These are phyloP conservation scores for Boechera stricta DNA, from an alignment of 345 rosid species.

Conservation along the genomic window DNA sequence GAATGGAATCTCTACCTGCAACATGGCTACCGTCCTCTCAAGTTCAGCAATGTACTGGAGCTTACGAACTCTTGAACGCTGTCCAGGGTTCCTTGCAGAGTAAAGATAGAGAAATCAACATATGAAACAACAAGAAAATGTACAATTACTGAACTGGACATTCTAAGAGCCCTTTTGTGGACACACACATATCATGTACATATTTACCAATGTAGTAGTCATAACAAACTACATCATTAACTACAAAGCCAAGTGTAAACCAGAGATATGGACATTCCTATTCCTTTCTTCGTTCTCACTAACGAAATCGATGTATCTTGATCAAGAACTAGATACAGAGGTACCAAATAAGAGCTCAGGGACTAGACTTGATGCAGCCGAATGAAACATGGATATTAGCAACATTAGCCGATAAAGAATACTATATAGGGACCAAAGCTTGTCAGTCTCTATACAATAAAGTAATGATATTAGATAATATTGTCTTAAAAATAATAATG, in stretches of 20 bases:
- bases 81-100: slow-evolving; percentile 66
- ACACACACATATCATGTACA: slow-evolving; percentile 9
- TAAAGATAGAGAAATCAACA: slow-evolving; percentile 14
- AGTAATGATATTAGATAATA: not conserved
- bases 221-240: not conserved
- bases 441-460: not conserved
- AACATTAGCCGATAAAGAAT: not conserved
- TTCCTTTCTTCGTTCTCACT: slow-evolving; percentile 1
- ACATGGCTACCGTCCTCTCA: slow-evolving; percentile 67
- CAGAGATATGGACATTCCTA: slow-evolving; percentile 17
- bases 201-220: slow-evolving; percentile 10
- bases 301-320: not conserved
- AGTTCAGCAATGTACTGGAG: slow-evolving; percentile 85
- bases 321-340: slow-evolving; percentile 4
- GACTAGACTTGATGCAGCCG: slow-evolving; percentile 17
- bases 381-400: slow-evolving; percentile 2
- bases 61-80: slow-evolving; percentile 85
- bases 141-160: slow-evolving; percentile 7
- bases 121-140: slow-evolving; percentile 11
- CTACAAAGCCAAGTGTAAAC: slow-evolving; percentile 21
- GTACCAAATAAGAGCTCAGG: not conserved
- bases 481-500: not conserved
- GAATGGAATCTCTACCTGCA: slow-evolving; percentile 58
- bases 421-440: not conserved
- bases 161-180: slow-evolving; percentile 20